Base-by-base conservation (phyloP, 345 rosid genomes). In the Turnera subulata region DNA sequence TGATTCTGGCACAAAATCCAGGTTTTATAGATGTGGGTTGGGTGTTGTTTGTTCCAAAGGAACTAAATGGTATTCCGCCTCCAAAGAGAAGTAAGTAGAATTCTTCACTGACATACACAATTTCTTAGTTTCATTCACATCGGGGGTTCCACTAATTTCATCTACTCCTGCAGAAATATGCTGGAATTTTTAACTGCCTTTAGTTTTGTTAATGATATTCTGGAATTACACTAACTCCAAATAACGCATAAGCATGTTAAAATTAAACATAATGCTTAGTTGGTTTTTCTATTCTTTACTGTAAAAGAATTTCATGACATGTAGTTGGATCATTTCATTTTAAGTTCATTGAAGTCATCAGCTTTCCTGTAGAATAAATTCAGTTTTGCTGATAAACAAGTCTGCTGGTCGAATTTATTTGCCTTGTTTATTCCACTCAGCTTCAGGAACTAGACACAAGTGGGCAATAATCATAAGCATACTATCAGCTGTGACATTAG, bases 1-100 rank as follows among this genome's bases (percentile, higher is more conserved):
- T 25, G 0, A 23, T 55, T 53, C 40, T 79, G 60, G 63, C n/a
- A 26, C 35, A 11, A 8, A 56, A 73, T 24, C 61, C 72, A 0
- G 11, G 26, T 37, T 54, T 23, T 61, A 76, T 82, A 23, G 10
- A 22, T 0, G 12, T 42, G 11, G 82, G 73, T 48, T 75, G 76
- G 79, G 77, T 85, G 22, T 64, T 82, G 52, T 82, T 58, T 59
- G 80, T 82, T 40, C 88, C 88, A 0, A 66, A 29, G 73, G 68
- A 61, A 46, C 56, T 32, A 6, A 53, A 68, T 17, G 62, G 75
- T 21, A 43, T 62, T 33, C 78, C 80, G 6, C 2, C 25, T 0
- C 54, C 67, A 1, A 45, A 47, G 48, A 66, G 50, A 65, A 75
- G 87, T 71, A 29, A 65, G 49, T 49, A 19, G 50, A 47, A 39